Base-by-base conservation (phyloP, 2,329 filamentous ascomycete species). In the Chalara sp. region DNA sequence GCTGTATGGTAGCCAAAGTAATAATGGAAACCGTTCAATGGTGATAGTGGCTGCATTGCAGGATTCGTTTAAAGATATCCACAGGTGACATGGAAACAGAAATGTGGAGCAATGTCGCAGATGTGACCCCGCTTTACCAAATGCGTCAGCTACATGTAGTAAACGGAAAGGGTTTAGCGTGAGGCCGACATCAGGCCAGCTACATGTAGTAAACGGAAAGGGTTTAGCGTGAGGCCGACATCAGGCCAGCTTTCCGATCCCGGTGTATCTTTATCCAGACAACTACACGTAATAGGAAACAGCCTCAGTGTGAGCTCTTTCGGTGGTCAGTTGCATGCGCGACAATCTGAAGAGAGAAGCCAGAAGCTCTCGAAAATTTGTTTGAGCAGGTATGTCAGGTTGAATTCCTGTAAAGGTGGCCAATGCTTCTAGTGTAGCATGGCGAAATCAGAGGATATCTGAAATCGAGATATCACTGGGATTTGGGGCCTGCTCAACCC, bases 261-360 rank as follows among this genome's bases (percentile, higher is more conserved):
- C 33, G 33, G n/a, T 37, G 33, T 37, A 37, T 37, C 33, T 37
- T 37, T 37, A n/a, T 37, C 7, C n/a, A 37, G 33, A 37, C 33
- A 37, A 32, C 39, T 33, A 50, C 37, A 50, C 31, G 42, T 40
- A 33, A 52, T 52, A 32, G 46, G 40, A 41, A 52, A 48, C 41
- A 33, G 40, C 29, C 46, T 52, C 32, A 52, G 50, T 51, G 49
- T 51, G 29, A 51, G 44, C 28, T 51, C 49, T 51, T 39, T 51
- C 37, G 37, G 47, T 51, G 37, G 48, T 35, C 33, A 44, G 37
- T 31, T 51, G n/a, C 37, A 51, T 51, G 31, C 31, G 39, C 45
- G 47, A 32, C n/a, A 44, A n/a, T 32, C 49, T 41, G 44, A 37
- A 48, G 49, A 39, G 13, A 47, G n/a, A n/a, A 39, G 44, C 44